phyloP scores from a whole-genome alignment of 164 flowering plant species.

The Aristolochia californica region DNA sequence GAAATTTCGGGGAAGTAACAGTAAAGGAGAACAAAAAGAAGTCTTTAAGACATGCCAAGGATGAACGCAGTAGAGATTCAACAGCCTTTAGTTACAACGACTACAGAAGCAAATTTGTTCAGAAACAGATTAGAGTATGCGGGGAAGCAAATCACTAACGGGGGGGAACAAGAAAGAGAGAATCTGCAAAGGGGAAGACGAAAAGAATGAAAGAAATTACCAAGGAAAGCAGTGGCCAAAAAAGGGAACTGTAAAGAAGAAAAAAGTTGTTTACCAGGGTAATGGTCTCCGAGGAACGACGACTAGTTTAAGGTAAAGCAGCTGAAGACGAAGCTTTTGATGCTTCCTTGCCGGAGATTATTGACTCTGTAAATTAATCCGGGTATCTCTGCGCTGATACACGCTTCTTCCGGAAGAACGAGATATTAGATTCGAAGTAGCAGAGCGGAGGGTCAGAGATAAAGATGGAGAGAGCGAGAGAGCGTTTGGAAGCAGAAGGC shows the following conservation, averaged over 20 bases:
- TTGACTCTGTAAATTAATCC: too few species aligned
- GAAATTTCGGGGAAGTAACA: too few species aligned
- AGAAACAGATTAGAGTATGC: neutral
- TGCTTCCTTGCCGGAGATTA: neutral
- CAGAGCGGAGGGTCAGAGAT: neutral
- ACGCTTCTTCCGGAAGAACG: neutral
- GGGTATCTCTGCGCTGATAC: too few species aligned
- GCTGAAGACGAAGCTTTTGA: neutral
- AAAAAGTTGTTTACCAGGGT: neutral
- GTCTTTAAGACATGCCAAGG: neutral
- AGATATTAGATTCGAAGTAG: neutral
- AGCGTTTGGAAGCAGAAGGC: neutral
- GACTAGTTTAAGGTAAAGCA: neutral
- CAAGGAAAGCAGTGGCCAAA: neutral
- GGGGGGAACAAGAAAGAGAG: conserved; percentile 4
- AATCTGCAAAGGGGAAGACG: neutral
- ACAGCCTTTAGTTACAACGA: neutral
- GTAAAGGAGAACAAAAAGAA: neutral
- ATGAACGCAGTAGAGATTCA: neutral
- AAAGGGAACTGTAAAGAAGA: neutral
- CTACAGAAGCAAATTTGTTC: neutral
- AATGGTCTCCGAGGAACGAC: neutral
- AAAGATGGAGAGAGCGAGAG: neutral
- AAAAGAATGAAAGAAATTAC: too few species aligned
- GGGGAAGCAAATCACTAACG: neutral